A percentile compares a stretch with the other conserved stretches of the same genome.
Evolutionary conservation across 257 asterid genomes (phyloP).

Genomic region (Capsicum rhomboideum): DNA sequence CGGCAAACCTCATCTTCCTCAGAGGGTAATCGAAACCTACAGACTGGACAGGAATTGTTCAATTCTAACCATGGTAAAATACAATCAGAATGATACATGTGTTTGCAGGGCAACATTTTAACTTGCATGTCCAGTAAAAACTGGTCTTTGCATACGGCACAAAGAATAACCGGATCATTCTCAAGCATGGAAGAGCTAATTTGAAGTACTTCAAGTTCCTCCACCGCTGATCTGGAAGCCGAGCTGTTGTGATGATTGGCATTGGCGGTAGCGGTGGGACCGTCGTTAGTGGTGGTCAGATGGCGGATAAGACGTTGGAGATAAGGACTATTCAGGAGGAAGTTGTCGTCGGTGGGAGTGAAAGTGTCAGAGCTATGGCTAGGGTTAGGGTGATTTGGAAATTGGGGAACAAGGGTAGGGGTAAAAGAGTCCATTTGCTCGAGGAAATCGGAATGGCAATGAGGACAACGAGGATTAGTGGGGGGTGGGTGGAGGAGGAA

Average conservation of each 20-base stretch:
- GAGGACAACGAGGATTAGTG: constrained; percentile 70
- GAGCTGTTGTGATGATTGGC: constrained; percentile 30
- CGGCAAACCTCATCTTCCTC: constrained; percentile 24
- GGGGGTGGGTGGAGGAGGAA: constrained; percentile 40
- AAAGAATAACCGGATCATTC: constrained; percentile 45
- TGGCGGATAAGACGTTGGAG: constrained; percentile 69
- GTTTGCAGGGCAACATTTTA: constrained; percentile 69
- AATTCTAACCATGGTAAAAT: constrained; percentile 87
- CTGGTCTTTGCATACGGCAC: constrained; percentile 80
- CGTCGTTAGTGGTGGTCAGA: constrained; percentile 43
- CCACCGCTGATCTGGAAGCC: constrained; percentile 56
- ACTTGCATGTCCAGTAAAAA: constrained; percentile 34
- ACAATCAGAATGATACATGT: constrained; percentile 62
- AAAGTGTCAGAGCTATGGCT: constrained; percentile 12
- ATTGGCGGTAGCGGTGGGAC: not conserved
- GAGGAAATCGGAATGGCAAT: constrained; percentile 72
- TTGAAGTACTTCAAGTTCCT: constrained; percentile 32
- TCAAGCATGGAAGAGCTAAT: constrained; percentile 32
- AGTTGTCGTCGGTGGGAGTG: constrained; percentile 55
- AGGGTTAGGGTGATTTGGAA: constrained; percentile 1
- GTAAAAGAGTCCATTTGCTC: constrained; percentile 60
- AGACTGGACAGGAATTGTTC: constrained; percentile 80
- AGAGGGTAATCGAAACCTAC: constrained; percentile 53
- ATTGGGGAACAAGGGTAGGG: constrained; percentile 19
- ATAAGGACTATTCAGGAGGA: constrained; percentile 66